Percentiles rank a stretch among this genome's conserved stretches.
Conservation (phyloP, 768 basidiomycete genomes). For the Termitomyces sp. region DNA sequence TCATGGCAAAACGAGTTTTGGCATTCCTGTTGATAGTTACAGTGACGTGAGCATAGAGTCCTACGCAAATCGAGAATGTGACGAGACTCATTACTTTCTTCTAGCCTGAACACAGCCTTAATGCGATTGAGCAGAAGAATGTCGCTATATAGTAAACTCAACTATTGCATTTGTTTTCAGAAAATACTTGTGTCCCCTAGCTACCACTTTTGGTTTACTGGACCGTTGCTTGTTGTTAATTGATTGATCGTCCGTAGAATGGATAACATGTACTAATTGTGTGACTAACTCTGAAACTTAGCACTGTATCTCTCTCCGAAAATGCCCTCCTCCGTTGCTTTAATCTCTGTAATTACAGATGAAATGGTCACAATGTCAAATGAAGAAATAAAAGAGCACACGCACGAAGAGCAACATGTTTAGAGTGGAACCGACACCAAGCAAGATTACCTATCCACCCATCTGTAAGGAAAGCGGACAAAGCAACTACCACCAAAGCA, state of each 20-base stretch:
- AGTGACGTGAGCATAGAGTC: not conserved
- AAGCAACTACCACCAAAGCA: not conserved
- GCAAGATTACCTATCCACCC: conserved; percentile 41
- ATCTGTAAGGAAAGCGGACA: not conserved
- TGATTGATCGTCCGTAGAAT: not conserved
- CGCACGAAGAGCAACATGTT: conserved; percentile 58
- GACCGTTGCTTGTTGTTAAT: not conserved
- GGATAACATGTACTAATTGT: not conserved
- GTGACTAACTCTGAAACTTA: not conserved
- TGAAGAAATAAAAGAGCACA: conserved; percentile 6
- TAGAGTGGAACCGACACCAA: conserved; percentile 54
- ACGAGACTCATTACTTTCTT: not conserved
- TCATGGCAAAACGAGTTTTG: conserved; percentile 1
- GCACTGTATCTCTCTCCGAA: conserved; percentile 14
- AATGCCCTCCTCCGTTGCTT: conserved; percentile 14
- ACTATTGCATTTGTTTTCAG: no score
- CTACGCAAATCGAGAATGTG: not conserved
- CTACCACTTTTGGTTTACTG: not conserved
- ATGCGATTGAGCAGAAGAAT: not conserved
- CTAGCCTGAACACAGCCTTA: not conserved
- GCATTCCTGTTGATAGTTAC: not conserved
- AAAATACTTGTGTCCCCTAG: not conserved
- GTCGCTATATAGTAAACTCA: not conserved
- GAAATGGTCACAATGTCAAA: not conserved
- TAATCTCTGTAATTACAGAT: conserved; percentile 8